Evolutionary conservation across 345 rosid genomes (phyloP), one percentile per base, ranked within the genome.

Genomic region (Combretum micranthum): DNA sequence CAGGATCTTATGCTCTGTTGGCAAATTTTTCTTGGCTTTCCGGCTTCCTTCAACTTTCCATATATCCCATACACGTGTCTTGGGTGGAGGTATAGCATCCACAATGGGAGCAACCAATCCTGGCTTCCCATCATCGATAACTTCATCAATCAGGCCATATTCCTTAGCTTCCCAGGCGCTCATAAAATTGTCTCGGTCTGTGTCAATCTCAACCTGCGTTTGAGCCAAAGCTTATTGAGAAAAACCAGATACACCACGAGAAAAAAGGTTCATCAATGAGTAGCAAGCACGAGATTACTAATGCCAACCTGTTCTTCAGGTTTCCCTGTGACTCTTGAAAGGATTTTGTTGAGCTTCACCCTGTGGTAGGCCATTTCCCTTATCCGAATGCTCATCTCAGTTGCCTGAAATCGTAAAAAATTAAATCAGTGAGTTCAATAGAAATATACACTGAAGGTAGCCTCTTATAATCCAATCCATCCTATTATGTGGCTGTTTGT

Each of bases 111-210:
- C 98, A 51, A 91, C 77, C 50, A 88, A 55, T 58, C 98, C 98
- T n/a, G 96, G 90, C 72, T 88, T 91, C 42, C 92, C 98, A 61
- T 91, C 92, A 52, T 91, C 98, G 4, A 91, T 86, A 4, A 92
- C 95, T 61, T 50, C 80, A 60, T 92, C 96, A 4, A 92, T 65
- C 68, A 92, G 72, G 2, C 98, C 98, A 11, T 92, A 92, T 55
- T 86, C 93, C 77, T 86, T 88, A 12, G 98, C 95, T 68, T 92
- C 88, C 98, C 96, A 92, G 19, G 98, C 82, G 66, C 72, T 79
- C 96, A 92, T 81, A 79, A 84, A 92, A 52, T 84, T 77, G 57
- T 92, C 95, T 42, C 87, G 86, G 59, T 77, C 90, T 25, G 95
- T 82, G 64, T 91, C 98, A 45, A 69, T 61, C 58, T 85, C 95